Evolutionary conservation across 805 yeast species (phyloP).

Genomic region (Cyberlindnera subsufficiens): DNA sequence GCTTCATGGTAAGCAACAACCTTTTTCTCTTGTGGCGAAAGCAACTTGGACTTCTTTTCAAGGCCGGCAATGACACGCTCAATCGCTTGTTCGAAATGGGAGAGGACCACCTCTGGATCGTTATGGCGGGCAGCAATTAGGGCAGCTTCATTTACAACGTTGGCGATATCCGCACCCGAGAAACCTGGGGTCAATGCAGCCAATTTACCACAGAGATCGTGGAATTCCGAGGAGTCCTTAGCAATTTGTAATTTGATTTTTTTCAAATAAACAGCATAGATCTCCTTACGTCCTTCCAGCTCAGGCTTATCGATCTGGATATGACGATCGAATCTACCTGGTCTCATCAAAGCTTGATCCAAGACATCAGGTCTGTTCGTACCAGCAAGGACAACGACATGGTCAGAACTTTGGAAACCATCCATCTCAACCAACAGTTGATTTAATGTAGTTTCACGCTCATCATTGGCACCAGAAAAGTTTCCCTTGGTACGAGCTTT

Average conservation of each 20-base stretch:
- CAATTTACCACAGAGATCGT: constrained; percentile 70
- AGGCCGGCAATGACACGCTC: constrained; percentile 97
- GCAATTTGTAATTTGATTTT: constrained; percentile 57
- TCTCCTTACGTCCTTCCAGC: constrained; percentile 89
- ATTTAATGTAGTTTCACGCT: constrained; percentile 92
- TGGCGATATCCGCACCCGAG: constrained; percentile 97
- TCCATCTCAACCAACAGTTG: constrained; percentile 98
- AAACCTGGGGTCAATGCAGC: constrained; percentile 98
- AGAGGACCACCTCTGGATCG: constrained; percentile 60
- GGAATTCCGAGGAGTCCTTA: constrained; percentile 36
- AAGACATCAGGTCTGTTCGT: constrained; percentile 93
- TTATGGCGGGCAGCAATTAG: constrained; percentile 88
- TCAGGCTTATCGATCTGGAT: constrained; percentile 90
- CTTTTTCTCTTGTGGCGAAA: constrained; percentile 80
- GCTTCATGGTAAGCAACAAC: constrained; percentile 98
- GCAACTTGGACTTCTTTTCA: constrained; percentile 80
- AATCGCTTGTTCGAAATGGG: constrained; percentile 91
- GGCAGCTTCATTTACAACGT: constrained; percentile 96
- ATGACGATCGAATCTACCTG: constrained; percentile 96
- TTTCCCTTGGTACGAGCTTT: constrained; percentile 79
- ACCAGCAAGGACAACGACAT: constrained; percentile 95
- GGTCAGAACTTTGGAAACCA: constrained; percentile 87
- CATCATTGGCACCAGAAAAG: constrained; percentile 81
- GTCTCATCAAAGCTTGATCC: constrained; percentile 90
- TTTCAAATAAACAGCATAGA: constrained; percentile 78